Conservation (phyloP, 164 flowering plant species). For the Tinospora cordifolia region DNA sequence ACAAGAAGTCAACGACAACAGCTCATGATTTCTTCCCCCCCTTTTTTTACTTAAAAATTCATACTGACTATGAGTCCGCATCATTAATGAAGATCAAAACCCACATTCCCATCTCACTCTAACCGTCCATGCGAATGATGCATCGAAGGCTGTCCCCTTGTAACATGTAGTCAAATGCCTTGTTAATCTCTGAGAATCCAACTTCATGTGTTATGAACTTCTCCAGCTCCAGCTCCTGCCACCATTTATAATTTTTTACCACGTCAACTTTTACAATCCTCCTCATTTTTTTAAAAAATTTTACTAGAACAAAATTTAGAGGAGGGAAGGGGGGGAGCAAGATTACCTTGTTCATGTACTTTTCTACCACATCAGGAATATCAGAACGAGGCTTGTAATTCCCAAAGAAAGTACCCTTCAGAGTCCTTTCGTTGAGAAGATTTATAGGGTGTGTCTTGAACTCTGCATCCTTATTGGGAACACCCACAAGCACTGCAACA, state of each 20-base stretch:
- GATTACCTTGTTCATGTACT: conserved; percentile 65
- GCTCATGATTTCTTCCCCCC: no score
- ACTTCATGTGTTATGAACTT: conserved; percentile 64
- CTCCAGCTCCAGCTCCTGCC: conserved; percentile 55
- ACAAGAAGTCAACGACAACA: no score
- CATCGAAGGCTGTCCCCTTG: conserved; percentile 36
- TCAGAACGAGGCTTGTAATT: conserved; percentile 61
- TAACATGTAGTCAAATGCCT: conserved; percentile 40
- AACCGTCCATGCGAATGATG: conserved; percentile 31
- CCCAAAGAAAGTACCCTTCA: conserved; percentile 67
- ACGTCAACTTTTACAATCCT: no score
- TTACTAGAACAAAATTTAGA: no score
- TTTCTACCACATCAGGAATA: conserved; percentile 57
- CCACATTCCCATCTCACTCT: not conserved
- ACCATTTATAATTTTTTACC: not conserved
- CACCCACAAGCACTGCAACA: conserved; percentile 35
- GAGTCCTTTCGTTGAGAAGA: conserved; percentile 56
- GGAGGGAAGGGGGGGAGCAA: not conserved
- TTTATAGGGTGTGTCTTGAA: conserved; percentile 57
- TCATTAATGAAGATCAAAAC: not conserved
- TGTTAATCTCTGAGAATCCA: conserved; percentile 66
- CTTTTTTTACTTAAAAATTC: no score
- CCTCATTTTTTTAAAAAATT: no score
- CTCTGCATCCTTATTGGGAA: conserved; percentile 28
- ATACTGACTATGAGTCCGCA: no score